Conservation (phyloP, 2,329 filamentous ascomycete genomes). For the Penicillium sp. region DNA sequence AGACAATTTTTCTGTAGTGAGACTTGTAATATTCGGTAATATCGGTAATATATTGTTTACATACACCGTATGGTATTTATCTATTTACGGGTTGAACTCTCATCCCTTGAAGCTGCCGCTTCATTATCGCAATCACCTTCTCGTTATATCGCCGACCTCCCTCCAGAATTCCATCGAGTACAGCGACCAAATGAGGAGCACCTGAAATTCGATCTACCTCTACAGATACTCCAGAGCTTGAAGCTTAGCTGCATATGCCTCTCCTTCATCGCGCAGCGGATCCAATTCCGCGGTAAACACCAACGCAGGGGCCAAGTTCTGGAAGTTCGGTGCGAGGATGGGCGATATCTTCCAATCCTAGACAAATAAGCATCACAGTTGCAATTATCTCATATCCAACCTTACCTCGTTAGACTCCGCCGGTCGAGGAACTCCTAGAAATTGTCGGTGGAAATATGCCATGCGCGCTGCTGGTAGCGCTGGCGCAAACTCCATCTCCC, state of each 20-base stretch:
- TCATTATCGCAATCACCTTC: slow-evolving; percentile 30
- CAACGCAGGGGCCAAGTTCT: slow-evolving; percentile 39
- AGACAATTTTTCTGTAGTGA: not conserved
- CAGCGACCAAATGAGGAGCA: slow-evolving; percentile 35
- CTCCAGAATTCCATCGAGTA: slow-evolving; percentile 33
- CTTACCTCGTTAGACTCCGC: slow-evolving; percentile 35
- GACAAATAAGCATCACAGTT: slow-evolving; percentile 8
- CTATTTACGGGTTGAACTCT: slow-evolving; percentile 2
- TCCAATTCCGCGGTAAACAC: slow-evolving; percentile 44
- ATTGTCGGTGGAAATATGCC: slow-evolving; percentile 41
- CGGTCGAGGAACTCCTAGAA: slow-evolving; percentile 39
- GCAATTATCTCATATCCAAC: not conserved
- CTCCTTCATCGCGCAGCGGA: slow-evolving; percentile 43
- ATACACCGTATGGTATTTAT: slow-evolving; percentile 9
- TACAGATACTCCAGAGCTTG: slow-evolving; percentile 34
- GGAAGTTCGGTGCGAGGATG: slow-evolving; percentile 38
- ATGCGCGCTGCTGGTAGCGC: slow-evolving; percentile 38
- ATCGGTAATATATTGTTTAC: slow-evolving; percentile 9
- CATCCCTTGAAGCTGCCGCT: slow-evolving; percentile 23
- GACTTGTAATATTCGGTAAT: slow-evolving; percentile 7
- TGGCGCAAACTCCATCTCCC: slow-evolving; percentile 39
- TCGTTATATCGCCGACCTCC: slow-evolving; percentile 28
- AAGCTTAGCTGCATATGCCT: slow-evolving; percentile 40
- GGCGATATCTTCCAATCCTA: slow-evolving; percentile 46
- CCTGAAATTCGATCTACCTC: slow-evolving; percentile 32